A percentile compares a stretch with the other conserved stretches of the same genome.
Evolutionary conservation across 176 grass and related monocot species (phyloP).

Genomic region (Alloteropsis semialata): DNA sequence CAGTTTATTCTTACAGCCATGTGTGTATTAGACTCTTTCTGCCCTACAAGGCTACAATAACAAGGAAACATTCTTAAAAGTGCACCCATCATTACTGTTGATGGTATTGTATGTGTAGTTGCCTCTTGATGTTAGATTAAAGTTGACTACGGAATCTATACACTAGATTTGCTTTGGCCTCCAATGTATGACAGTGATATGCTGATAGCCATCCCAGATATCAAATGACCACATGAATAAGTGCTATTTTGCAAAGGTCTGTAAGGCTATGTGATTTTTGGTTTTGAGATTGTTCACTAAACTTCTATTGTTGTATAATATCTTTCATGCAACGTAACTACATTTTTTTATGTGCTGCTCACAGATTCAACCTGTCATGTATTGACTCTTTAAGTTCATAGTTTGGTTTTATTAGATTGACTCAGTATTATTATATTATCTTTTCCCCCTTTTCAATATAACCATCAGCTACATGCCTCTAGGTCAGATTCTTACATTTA

Average conservation of each 20-base stretch:
- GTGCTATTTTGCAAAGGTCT: background rate
- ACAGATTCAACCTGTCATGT: background rate
- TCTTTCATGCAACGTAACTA: background rate
- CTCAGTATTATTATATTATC: background rate
- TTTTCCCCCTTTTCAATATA: background rate
- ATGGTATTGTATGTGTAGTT: constrained; percentile 1
- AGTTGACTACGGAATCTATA: background rate
- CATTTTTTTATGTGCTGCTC: background rate
- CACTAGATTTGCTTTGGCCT: background rate
- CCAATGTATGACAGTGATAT: background rate
- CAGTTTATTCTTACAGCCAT: background rate
- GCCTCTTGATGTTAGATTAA: background rate
- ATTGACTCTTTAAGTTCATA: background rate
- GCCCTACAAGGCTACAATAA: background rate
- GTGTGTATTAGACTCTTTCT: background rate
- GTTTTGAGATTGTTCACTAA: background rate
- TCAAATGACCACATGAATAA: background rate
- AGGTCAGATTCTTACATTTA: background rate
- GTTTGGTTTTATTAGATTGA: constrained; percentile 6
- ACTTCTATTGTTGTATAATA: background rate
- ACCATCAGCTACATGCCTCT: background rate
- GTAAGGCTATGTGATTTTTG: background rate
- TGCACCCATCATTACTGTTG: background rate
- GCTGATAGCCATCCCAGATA: background rate
- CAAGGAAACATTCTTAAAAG: background rate